These are phyloP conservation scores for Cytospora schulzeri DNA, from an alignment of 2,329 filamentous ascomycete species.

Conservation along the genomic window DNA sequence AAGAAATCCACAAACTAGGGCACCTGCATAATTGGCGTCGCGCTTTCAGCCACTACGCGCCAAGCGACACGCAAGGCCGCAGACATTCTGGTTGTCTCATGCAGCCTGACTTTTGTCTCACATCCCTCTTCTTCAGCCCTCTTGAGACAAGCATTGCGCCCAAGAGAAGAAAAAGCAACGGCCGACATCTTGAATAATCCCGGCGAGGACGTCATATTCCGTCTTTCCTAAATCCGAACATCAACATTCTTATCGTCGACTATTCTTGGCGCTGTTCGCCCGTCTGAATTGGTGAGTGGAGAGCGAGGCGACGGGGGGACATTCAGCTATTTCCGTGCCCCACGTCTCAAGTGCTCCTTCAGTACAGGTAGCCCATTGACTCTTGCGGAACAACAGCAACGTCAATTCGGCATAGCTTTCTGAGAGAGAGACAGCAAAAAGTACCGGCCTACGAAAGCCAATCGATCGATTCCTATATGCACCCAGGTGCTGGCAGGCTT, in stretches of 20 bases:
- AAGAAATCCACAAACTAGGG: not conserved
- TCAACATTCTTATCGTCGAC: not conserved
- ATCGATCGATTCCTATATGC: constrained; percentile 12
- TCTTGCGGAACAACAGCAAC: constrained; percentile 20
- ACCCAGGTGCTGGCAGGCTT: constrained; percentile 14
- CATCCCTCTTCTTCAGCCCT: not conserved
- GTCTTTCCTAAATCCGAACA: not conserved
- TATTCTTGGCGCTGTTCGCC: constrained; percentile 3
- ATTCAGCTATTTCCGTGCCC: constrained; percentile 14
- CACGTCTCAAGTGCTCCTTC: constrained; percentile 6
- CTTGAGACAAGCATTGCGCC: constrained; percentile 14
- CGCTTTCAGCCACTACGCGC: constrained; percentile 11
- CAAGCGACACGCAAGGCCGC: constrained; percentile 18
- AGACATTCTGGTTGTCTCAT: constrained; percentile 23
- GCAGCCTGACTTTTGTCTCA: constrained; percentile 17
- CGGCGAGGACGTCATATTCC: not conserved
- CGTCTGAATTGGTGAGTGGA: constrained; percentile 10
- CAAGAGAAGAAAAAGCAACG: not conserved
- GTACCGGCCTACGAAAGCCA: constrained; percentile 15
- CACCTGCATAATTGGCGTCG: constrained; percentile 12
- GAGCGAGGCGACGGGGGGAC: constrained; percentile 8
- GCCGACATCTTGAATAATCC: constrained; percentile 6
- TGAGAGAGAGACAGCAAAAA: constrained; percentile 19
- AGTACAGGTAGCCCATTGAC: constrained; percentile 1
- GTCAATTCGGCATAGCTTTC: constrained; percentile 9